Evolutionary conservation across 2,329 filamentous ascomycete genomes (phyloP).

Genomic region (Penicillium brasilianum): DNA sequence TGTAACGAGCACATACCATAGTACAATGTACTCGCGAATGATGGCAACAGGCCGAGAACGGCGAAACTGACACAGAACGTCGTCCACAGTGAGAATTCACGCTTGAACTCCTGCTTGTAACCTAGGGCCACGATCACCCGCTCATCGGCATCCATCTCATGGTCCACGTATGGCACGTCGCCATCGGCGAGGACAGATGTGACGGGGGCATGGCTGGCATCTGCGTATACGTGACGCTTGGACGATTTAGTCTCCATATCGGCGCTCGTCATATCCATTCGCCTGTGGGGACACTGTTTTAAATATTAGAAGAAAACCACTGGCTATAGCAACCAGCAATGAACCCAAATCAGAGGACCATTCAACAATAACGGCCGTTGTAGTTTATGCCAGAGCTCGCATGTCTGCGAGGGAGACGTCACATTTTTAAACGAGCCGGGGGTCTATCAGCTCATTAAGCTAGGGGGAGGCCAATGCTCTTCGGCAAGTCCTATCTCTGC

Average conservation of each 20-base stretch:
- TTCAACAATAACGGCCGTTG: background rate
- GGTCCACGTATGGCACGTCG: conserved; percentile 43
- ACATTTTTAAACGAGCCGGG: conserved; percentile 14
- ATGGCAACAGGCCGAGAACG: conserved; percentile 71
- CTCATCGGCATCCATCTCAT: conserved; percentile 48
- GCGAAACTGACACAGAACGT: conserved; percentile 77
- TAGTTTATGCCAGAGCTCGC: background rate
- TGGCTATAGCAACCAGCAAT: background rate
- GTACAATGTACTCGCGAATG: conserved; percentile 72
- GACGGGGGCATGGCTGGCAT: conserved; percentile 40
- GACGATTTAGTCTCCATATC: conserved; percentile 22
- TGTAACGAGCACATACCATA: conserved; percentile 59
- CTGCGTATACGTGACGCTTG: conserved; percentile 19
- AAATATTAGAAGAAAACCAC: background rate
- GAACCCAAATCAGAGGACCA: background rate
- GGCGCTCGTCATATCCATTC: conserved; percentile 11
- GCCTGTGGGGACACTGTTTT: background rate
- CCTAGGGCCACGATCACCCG: conserved; percentile 50
- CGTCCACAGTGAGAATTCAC: conserved; percentile 75
- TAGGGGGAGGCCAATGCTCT: conserved; percentile 6
- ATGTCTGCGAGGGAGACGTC: background rate
- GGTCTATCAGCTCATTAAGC: background rate
- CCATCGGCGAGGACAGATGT: conserved; percentile 45
- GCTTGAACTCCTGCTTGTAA: conserved; percentile 67
- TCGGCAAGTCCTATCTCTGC: conserved; percentile 22